Evolutionary conservation across 140 eudicot species (phyloP).

Genomic region (Anethum foeniculum): DNA sequence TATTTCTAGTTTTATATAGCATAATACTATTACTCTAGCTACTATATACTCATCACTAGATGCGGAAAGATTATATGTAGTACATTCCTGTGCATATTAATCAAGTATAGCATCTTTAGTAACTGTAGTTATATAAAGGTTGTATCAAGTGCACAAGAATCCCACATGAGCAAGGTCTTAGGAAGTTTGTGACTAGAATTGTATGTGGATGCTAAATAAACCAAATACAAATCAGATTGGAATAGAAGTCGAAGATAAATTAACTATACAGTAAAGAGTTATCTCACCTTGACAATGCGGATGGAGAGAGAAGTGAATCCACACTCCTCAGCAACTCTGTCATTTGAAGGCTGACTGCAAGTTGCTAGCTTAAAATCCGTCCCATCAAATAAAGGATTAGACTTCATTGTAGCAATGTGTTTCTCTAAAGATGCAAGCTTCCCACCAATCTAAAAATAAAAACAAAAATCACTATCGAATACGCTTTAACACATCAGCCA

Average conservation of each 20-base stretch:
- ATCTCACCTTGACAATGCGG: conserved; percentile 63
- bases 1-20: not conserved
- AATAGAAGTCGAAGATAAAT: not conserved
- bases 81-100: not conserved
- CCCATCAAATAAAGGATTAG: conserved; percentile 48
- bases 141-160: not conserved
- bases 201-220: not conserved
- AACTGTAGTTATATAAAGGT: not conserved
- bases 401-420: conserved; percentile 59
- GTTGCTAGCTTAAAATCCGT: conserved; percentile 92
- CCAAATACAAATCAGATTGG: not conserved
- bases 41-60: not conserved
- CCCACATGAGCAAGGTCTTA: not conserved
- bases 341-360: conserved; percentile 51
- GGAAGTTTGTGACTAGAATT: not conserved
- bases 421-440: conserved; percentile 45
- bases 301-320: conserved; percentile 84
- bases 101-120: not conserved
- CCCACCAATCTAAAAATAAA: conserved; percentile 65
- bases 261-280: not conserved
- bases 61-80: not conserved
- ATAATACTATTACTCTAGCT: not conserved
- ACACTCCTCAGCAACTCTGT: conserved; percentile 67
- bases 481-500: not conserved
- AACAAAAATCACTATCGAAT: not conserved